These are phyloP conservation scores for Pharnaceum exiguum DNA, from an alignment of 148 eudicot species.

Conservation along the genomic window DNA sequence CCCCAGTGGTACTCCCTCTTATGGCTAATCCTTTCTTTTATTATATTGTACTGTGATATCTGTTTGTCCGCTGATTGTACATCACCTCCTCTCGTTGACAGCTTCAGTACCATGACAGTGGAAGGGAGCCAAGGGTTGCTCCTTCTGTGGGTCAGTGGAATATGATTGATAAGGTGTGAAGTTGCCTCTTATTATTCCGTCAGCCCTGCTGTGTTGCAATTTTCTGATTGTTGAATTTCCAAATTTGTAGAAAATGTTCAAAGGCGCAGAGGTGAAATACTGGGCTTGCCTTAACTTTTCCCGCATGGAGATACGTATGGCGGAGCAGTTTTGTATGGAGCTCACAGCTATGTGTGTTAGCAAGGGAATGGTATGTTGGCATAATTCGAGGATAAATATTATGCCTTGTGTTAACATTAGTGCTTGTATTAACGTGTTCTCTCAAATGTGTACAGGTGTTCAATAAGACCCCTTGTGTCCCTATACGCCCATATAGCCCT, in stretches of 20 bases:
- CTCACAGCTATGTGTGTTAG: conserved; percentile 52
- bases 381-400: not conserved
- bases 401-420: not conserved
- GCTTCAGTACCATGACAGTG: conserved; percentile 63
- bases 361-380: conserved; percentile 74
- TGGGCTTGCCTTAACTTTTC: conserved; percentile 80
- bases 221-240: not conserved
- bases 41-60: not conserved
- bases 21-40: not conserved
- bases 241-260: conserved; percentile 65
- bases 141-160: conserved; percentile 85
- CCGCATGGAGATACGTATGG: not conserved
- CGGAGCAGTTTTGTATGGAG: conserved; percentile 29
- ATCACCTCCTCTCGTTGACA: conserved; percentile 17
- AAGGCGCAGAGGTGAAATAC: conserved; percentile 41
- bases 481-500: conserved; percentile 19
- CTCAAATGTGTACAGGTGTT: conserved; percentile 35
- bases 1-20: conserved; percentile 51
- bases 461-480: conserved; percentile 30
- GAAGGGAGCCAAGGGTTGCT: conserved; percentile 32
- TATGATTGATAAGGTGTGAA: conserved; percentile 69
- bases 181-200: not conserved
- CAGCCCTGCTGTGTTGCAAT: not conserved
- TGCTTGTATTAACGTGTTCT: not conserved
- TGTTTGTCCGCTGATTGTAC: not conserved